Conservation (phyloP, 768 basidiomycete species). For the Leccinellum albellum region DNA sequence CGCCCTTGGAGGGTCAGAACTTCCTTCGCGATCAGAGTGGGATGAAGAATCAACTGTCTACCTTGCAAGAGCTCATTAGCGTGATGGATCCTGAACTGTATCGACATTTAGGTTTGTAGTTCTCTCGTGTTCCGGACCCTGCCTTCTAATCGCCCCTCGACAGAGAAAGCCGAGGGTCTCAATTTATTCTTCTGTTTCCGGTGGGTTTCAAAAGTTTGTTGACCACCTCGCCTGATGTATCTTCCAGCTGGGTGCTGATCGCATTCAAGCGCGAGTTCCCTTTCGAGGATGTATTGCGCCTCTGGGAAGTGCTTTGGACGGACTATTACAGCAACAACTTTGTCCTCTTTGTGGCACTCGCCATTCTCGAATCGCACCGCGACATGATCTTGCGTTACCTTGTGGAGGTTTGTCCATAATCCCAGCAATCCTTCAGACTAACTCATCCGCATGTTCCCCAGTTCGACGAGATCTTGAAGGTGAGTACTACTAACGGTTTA, state of each 20-base stretch:
- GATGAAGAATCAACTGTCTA: constrained; percentile 91
- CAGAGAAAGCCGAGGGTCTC: constrained; percentile 83
- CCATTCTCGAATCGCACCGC: constrained; percentile 90
- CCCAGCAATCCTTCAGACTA: neutral
- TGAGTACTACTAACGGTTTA: constrained; percentile 7
- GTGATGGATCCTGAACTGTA: constrained; percentile 97
- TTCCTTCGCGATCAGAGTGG: constrained; percentile 96
- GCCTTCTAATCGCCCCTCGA: constrained; percentile 13
- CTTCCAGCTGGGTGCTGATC: constrained; percentile 79
- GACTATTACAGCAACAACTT: constrained; percentile 86
- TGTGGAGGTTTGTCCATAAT: constrained; percentile 64
- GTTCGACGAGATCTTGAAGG: constrained; percentile 55
- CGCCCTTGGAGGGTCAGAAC: constrained; percentile 70
- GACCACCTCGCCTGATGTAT: neutral
- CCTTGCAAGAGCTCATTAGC: constrained; percentile 83
- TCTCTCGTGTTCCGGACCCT: neutral
- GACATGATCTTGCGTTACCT: constrained; percentile 95
- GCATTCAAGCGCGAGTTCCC: constrained; percentile 95
- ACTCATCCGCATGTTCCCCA: constrained; percentile 25
- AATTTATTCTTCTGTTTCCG: constrained; percentile 99
- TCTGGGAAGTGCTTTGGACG: constrained; percentile 96
- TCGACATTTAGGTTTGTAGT: constrained; percentile 68
- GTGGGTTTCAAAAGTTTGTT: constrained; percentile 38
- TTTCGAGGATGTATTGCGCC: constrained; percentile 81
- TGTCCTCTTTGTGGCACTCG: constrained; percentile 91